phyloP scores from a whole-genome alignment of 805 yeast genomes.

The Nakazawaea sp. region DNA sequence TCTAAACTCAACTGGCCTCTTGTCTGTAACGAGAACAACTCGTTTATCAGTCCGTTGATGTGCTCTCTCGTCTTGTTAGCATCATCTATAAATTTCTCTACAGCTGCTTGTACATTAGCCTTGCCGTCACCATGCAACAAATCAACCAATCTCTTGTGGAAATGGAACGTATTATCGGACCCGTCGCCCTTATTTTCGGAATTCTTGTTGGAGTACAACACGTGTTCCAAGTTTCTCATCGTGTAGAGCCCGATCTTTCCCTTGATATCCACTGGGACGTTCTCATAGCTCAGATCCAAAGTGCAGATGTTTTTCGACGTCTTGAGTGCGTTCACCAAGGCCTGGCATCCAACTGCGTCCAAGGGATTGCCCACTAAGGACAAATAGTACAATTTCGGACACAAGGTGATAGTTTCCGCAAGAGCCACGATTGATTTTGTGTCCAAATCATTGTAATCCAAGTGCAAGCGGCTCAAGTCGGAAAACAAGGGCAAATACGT shows the following conservation, averaged over 20 bases:
- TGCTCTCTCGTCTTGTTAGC: constrained; percentile 31
- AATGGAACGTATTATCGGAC: constrained; percentile 5
- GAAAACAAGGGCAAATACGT: constrained; percentile 65
- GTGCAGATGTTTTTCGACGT: constrained; percentile 58
- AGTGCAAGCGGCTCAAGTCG: constrained; percentile 55
- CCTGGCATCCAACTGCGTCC: constrained; percentile 53
- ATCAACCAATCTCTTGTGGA: constrained; percentile 16
- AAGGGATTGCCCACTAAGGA: constrained; percentile 61
- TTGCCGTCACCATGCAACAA: constrained; percentile 12
- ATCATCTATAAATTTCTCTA: constrained; percentile 27
- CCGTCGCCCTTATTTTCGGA: constrained; percentile 1
- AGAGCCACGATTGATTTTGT: constrained; percentile 50
- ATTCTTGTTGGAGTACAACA: constrained; percentile 30
- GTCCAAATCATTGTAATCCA: constrained; percentile 61
- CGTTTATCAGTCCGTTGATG: constrained; percentile 44
- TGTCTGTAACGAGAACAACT: constrained; percentile 51
- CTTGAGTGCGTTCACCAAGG: constrained; percentile 65
- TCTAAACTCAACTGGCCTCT: constrained; percentile 49
- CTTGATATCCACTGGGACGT: constrained; percentile 53
- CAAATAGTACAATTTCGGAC: constrained; percentile 59
- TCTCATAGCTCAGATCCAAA: constrained; percentile 59
- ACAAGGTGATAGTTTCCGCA: constrained; percentile 63
- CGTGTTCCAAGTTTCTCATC: constrained; percentile 72
- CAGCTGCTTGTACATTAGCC: constrained; percentile 13
- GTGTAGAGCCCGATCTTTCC: constrained; percentile 74